Evolutionary conservation across 2,329 filamentous ascomycete genomes (phyloP).

Genomic region (Aspergillus amoenus): DNA sequence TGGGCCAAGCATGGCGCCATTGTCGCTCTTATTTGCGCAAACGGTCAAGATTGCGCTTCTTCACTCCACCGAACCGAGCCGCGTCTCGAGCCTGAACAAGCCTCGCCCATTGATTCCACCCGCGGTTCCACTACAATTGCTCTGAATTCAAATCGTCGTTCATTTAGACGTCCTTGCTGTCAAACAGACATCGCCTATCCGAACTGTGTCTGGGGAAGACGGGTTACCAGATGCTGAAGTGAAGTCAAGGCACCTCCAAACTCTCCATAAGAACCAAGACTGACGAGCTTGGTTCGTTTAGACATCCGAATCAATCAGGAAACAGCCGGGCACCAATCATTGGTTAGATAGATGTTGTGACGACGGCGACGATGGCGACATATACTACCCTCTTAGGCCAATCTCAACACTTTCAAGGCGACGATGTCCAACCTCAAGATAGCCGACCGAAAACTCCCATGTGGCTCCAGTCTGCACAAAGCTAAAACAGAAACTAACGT

Average conservation of each 20-base stretch:
- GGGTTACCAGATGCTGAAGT: not conserved
- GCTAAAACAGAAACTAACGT: not conserved
- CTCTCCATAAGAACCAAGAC: not conserved
- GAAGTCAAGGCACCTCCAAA: not conserved
- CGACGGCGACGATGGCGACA: constrained; percentile 18
- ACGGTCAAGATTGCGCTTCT: not conserved
- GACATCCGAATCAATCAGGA: not conserved
- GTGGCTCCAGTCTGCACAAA: not conserved
- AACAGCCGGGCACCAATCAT: constrained; percentile 11
- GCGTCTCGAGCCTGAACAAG: not conserved
- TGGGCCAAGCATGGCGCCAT: constrained; percentile 29
- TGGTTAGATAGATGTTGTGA: constrained; percentile 12
- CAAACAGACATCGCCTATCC: not conserved
- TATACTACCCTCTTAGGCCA: constrained; percentile 17
- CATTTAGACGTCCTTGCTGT: not conserved
- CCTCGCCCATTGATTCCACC: not conserved
- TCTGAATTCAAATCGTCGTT: not conserved
- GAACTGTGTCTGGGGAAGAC: not conserved
- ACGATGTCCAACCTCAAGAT: not conserved
- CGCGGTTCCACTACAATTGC: not conserved
- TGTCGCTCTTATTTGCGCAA: constrained; percentile 8
- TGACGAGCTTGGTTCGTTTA: not conserved
- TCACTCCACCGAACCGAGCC: not conserved
- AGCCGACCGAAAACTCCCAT: not conserved
- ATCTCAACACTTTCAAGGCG: constrained; percentile 8